A percentile compares a stretch with the other conserved stretches of the same genome.
These are phyloP conservation scores for Ustilago trichophora DNA, from an alignment of 1,284 basidiomycete genomes.

Conservation along the genomic window DNA sequence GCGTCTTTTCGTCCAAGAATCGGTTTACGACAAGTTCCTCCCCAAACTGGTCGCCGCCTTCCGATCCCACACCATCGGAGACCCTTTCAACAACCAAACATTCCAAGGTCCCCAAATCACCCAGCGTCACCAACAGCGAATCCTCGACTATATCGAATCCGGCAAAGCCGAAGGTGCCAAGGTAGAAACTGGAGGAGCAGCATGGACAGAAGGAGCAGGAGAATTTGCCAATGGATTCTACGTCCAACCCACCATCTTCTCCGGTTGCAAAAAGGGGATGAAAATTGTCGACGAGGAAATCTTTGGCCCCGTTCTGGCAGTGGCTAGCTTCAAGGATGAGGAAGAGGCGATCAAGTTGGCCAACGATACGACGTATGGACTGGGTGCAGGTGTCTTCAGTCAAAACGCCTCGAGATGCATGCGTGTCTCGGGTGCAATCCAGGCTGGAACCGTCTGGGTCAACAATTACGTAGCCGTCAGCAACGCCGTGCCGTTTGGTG, in stretches of 20 bases:
- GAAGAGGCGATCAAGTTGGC: slow-evolving; percentile 78
- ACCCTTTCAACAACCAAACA: slow-evolving; percentile 77
- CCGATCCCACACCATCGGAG: slow-evolving; percentile 73
- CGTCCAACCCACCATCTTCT: slow-evolving; percentile 70
- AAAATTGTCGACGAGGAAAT: slow-evolving; percentile 75
- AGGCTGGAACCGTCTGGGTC: slow-evolving; percentile 83
- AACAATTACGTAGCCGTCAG: slow-evolving; percentile 69
- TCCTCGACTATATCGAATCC: slow-evolving; percentile 87
- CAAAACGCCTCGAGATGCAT: slow-evolving; percentile 79
- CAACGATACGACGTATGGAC: slow-evolving; percentile 82
- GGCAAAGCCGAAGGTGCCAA: slow-evolving; percentile 83
- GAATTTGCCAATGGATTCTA: slow-evolving; percentile 70
- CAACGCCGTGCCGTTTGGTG: slow-evolving; percentile 48
- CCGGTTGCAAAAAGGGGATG: slow-evolving; percentile 72
- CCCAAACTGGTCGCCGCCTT: slow-evolving; percentile 73
- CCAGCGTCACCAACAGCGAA: slow-evolving; percentile 80
- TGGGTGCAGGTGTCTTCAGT: slow-evolving; percentile 84
- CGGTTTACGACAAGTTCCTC: slow-evolving; percentile 74
- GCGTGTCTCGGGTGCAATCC: slow-evolving; percentile 76
- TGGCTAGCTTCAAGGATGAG: slow-evolving; percentile 67
- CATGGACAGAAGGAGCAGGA: slow-evolving; percentile 72
- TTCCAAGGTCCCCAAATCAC: slow-evolving; percentile 89
- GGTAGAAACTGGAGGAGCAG: slow-evolving; percentile 76
- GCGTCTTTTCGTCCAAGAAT: slow-evolving; percentile 76
- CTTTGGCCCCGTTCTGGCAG: slow-evolving; percentile 80